Base-by-base conservation (phyloP, 2,329 filamentous ascomycete species). In the Herpotrichia juniperi region DNA sequence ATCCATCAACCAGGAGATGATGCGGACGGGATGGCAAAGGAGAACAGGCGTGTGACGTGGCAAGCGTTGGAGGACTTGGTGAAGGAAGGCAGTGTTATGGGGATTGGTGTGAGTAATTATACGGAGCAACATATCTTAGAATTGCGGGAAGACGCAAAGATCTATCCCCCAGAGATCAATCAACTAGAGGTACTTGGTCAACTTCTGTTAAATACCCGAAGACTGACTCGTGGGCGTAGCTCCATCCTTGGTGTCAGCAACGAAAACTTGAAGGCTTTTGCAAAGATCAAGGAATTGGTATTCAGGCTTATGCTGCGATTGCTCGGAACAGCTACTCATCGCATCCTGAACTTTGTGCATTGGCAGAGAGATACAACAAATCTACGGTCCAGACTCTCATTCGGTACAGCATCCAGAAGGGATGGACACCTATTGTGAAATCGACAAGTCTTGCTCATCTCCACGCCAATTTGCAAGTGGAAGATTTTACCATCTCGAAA, bases 401-500 rank as follows among this genome's bases (percentile, higher is more conserved):
- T 45, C 82, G 91, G 57, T 96, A 91, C 82, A 89, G 88, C 61
- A 72, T 96, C 73, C 89, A 96, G 74, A 93, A 90, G 75, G 87
- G 68, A 16, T 73, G 63, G 46, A n/a, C n/a, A n/a, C n/a, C n/a
- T n/a, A n/a, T n/a, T n/a, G n/a, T n/a, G n/a, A n/a, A n/a, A n/a
- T n/a, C n/a, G n/a, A n/a, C n/a, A n/a, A n/a, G n/a, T n/a, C n/a
- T n/a, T n/a, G n/a, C n/a, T n/a, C n/a, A n/a, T n/a, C n/a, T n/a
- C n/a, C n/a, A n/a, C n/a, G n/a, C n/a, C n/a, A n/a, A n/a, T n/a
- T n/a, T n/a, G n/a, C n/a, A n/a, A n/a, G n/a, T n/a, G n/a, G n/a
- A n/a, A n/a, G n/a, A n/a, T n/a, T n/a, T n/a, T n/a, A n/a, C n/a
- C n/a, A n/a, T n/a, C n/a, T n/a, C n/a, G n/a, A n/a, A n/a, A n/a